These are phyloP conservation scores for Boletales sp. DNA, from an alignment of 768 basidiomycete genomes.

Conservation along the genomic window DNA sequence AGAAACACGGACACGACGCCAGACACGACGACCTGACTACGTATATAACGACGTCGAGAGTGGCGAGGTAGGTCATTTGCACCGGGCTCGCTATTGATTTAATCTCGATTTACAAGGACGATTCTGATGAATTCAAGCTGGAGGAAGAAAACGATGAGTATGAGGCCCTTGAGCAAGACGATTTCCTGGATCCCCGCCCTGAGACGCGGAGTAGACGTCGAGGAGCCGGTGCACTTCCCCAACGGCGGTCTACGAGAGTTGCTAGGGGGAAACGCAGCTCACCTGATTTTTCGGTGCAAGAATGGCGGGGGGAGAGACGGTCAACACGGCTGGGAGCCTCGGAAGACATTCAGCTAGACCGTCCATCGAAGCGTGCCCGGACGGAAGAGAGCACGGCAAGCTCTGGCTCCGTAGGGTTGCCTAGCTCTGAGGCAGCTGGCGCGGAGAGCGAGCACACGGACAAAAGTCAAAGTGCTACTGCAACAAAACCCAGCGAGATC, in stretches of 20 bases:
- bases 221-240: conserved; percentile 33
- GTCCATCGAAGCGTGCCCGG: conserved; percentile 65
- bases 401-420: conserved; percentile 41
- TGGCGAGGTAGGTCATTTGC: conserved; percentile 43
- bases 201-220: conserved; percentile 44
- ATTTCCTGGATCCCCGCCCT: conserved; percentile 34
- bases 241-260: conserved; percentile 54
- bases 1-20: conserved; percentile 73
- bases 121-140: conserved; percentile 63
- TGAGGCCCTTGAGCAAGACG: conserved; percentile 44
- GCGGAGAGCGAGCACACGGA: conserved; percentile 38
- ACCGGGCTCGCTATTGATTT: conserved; percentile 24
- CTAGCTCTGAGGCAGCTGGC: conserved; percentile 21
- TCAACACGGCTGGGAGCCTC: conserved; percentile 63
- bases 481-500: conserved; percentile 66
- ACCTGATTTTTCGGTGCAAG: conserved; percentile 44
- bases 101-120: conserved; percentile 38
- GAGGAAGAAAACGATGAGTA: conserved; percentile 70
- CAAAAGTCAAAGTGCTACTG: conserved; percentile 59
- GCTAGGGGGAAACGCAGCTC: conserved; percentile 51
- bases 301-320: conserved; percentile 75
- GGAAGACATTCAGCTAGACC: conserved; percentile 48
- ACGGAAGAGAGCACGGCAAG: conserved; percentile 70
- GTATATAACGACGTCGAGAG: conserved; percentile 70
- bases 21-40: conserved; percentile 74